These are phyloP conservation scores for Hymenoscyphus fraxineus DNA, from an alignment of 2,329 filamentous ascomycete species.

Conservation along the genomic window DNA sequence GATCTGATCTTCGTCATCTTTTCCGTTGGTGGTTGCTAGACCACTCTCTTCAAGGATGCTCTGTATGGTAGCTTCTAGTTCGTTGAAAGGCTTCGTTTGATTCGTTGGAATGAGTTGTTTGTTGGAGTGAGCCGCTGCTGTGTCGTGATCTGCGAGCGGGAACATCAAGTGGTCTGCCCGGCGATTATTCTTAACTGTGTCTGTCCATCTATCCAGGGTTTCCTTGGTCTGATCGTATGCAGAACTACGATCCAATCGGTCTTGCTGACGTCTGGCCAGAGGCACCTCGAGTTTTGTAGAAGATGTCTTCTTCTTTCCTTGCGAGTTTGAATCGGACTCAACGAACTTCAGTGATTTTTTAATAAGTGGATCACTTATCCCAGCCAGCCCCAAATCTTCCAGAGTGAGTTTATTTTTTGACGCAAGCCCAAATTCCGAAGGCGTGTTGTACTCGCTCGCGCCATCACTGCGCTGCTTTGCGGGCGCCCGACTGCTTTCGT, in stretches of 20 bases:
- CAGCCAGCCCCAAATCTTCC: conserved; percentile 67
- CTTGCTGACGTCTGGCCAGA: conserved; percentile 80
- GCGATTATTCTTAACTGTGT: conserved; percentile 92
- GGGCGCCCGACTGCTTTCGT: conserved; percentile 22
- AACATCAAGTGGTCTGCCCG: conserved; percentile 88
- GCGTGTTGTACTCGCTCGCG: conserved; percentile 59
- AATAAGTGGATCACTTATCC: conserved; percentile 68
- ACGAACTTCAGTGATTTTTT: conserved; percentile 78
- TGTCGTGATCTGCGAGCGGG: conserved; percentile 70
- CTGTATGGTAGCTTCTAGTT: conserved; percentile 81
- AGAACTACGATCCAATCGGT: conserved; percentile 72
- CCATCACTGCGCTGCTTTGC: conserved; percentile 37
- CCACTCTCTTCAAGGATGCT: conserved; percentile 89
- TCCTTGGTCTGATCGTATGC: conserved; percentile 91
- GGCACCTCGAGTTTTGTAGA: conserved; percentile 76
- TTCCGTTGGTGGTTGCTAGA: conserved; percentile 55
- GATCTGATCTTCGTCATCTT: conserved; percentile 60
- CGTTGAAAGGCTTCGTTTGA: conserved; percentile 64
- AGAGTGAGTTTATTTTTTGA: conserved; percentile 53
- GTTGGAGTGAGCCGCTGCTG: conserved; percentile 54
- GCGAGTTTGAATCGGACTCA: conserved; percentile 56
- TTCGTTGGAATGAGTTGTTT: conserved; percentile 64
- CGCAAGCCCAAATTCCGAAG: conserved; percentile 55
- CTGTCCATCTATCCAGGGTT: conserved; percentile 84
- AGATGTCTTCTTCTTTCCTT: conserved; percentile 49